These are phyloP conservation scores for Erodium moschatum DNA, from an alignment of 441 rosid genomes.

Conservation along the genomic window DNA sequence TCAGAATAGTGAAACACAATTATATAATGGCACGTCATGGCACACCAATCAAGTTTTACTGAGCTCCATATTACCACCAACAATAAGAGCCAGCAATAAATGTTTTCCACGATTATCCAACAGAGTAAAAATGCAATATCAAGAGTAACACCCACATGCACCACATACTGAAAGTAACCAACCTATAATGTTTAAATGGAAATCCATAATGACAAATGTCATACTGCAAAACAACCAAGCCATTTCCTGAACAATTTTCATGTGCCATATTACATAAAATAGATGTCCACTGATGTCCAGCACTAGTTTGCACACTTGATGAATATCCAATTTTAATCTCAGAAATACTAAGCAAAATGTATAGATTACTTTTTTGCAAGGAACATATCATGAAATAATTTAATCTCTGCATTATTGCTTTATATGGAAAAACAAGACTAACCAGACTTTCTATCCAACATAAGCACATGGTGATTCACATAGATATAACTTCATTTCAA, in stretches of 20 bases:
- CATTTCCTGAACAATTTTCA: background rate
- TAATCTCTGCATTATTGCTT: background rate
- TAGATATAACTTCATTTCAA: background rate
- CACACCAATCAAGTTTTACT: background rate
- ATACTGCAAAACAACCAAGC: slow-evolving; percentile 1
- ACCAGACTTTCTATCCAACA: background rate
- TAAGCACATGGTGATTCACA: slow-evolving; percentile 9
- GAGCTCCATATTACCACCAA: slow-evolving; percentile 6
- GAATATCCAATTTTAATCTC: no score
- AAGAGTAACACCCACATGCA: background rate
- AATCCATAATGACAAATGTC: background rate
- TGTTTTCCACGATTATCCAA: slow-evolving; percentile 3
- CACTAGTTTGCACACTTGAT: background rate
- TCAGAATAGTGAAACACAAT: slow-evolving; percentile 17
- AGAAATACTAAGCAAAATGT: background rate
- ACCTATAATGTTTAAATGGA: background rate
- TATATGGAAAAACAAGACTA: slow-evolving; percentile 3
- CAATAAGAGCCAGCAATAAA: background rate
- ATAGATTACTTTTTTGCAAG: background rate
- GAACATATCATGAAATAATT: slow-evolving; percentile 6
- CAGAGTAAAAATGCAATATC: background rate
- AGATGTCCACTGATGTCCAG: background rate
- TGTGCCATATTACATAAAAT: background rate
- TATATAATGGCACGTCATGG: background rate
- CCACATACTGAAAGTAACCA: background rate